Evolutionary conservation across 2,329 filamentous ascomycete species (phyloP).

Genomic region (Talaromyces sp.): DNA sequence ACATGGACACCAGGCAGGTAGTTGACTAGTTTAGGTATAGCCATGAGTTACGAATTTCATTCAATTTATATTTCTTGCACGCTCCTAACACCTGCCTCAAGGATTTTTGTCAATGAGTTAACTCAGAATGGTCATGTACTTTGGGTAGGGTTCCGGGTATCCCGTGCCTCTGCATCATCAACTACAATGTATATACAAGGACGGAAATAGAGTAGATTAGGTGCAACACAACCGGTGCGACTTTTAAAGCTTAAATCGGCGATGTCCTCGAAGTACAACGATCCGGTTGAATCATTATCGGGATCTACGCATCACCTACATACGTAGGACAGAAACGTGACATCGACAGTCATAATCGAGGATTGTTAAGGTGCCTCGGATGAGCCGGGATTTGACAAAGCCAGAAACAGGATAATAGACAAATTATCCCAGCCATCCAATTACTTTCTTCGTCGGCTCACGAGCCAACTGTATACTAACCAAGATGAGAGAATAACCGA

Average conservation of each 20-base stretch:
- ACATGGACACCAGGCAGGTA: background rate
- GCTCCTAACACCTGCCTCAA: no score
- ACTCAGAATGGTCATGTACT: no score
- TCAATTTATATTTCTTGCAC: background rate
- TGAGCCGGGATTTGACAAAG: background rate
- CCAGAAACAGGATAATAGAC: background rate
- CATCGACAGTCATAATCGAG: background rate
- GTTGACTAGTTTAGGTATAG: background rate
- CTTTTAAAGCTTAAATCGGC: background rate
- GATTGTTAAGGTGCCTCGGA: background rate
- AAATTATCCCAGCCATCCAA: background rate
- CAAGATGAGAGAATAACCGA: no score
- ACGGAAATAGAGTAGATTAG: background rate
- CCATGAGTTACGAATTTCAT: constrained; percentile 1
- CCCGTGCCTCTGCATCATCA: background rate
- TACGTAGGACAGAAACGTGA: background rate
- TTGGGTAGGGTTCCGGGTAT: background rate
- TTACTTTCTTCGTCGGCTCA: background rate
- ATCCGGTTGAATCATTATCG: background rate
- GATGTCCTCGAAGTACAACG: background rate
- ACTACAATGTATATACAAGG: background rate
- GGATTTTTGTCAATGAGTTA: no score
- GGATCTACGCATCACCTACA: background rate
- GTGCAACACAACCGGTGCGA: background rate
- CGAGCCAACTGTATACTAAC: no score